These are phyloP conservation scores for Arthrobotrys megalospora DNA, from an alignment of 2,329 filamentous ascomycete genomes.

Conservation along the genomic window DNA sequence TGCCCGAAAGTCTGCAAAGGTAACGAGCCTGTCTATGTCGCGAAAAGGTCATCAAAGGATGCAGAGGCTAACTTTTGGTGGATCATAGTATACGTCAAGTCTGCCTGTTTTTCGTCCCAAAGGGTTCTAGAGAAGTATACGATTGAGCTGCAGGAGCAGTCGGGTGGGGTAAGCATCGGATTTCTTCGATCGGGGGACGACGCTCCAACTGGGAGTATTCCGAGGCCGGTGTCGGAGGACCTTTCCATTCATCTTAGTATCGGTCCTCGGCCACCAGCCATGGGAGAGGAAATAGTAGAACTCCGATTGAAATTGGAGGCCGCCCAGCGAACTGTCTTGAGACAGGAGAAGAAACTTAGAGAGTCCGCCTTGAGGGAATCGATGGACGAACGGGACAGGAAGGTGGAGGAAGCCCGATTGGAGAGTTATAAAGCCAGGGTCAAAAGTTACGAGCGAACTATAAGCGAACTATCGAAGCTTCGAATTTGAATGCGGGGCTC, in stretches of 20 bases:
- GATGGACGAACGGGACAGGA: conserved; percentile 16
- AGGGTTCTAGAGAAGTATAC: background rate
- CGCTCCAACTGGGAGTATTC: background rate
- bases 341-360: conserved; percentile 27
- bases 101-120: background rate
- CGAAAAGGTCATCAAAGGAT: background rate
- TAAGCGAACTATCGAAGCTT: conserved; percentile 1
- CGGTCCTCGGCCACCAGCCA: background rate
- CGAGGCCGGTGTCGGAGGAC: background rate
- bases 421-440: conserved; percentile 14
- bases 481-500: background rate
- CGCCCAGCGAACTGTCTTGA: conserved; percentile 18
- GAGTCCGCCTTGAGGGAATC: conserved; percentile 7
- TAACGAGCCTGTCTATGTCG: background rate
- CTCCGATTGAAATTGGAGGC: conserved; percentile 8
- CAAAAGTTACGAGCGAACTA: background rate
- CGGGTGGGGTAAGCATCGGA: background rate
- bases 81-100: conserved; percentile 20
- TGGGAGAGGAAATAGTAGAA: background rate
- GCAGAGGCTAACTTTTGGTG: background rate
- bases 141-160: background rate
- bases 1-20: background rate
- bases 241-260: conserved; percentile 18
- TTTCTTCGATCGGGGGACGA: conserved; percentile 8
- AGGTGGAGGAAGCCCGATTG: conserved; percentile 7